Percentiles rank a stretch among this genome's conserved stretches.
phyloP scores from a whole-genome alignment of 257 asterid species.

The Craterostigma plantagineum region DNA sequence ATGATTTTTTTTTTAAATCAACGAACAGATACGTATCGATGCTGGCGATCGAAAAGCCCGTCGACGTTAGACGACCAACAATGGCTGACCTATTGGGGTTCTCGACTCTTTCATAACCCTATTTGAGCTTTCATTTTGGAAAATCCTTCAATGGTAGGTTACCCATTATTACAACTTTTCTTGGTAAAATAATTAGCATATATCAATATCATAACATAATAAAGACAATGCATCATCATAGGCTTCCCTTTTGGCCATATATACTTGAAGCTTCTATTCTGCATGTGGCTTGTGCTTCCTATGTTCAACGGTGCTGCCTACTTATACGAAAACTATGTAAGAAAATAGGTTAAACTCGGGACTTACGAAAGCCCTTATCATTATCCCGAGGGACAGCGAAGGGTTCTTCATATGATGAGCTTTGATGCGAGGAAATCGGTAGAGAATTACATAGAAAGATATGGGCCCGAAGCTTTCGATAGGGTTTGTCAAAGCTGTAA shows the following conservation, averaged over 20 bases:
- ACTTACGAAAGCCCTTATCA: constrained; percentile 26
- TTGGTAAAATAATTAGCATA: background rate
- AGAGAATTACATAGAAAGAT: constrained; percentile 47
- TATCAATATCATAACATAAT: no score
- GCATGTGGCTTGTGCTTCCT: constrained; percentile 40
- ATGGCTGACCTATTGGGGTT: constrained; percentile 90
- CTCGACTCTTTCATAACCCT: constrained; percentile 57
- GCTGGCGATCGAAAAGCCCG: constrained; percentile 81
- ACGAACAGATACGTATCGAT: constrained; percentile 50
- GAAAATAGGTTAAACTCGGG: constrained; percentile 49
- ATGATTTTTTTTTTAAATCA: background rate
- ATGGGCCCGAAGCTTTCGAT: constrained; percentile 68
- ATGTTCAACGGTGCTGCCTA: constrained; percentile 45
- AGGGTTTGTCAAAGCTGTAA: constrained; percentile 62
- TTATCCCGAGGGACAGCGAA: constrained; percentile 41
- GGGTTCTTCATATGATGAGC: constrained; percentile 81
- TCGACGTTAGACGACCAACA: constrained; percentile 82
- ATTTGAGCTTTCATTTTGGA: constrained; percentile 75
- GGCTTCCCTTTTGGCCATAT: constrained; percentile 95
- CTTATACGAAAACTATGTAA: constrained; percentile 46
- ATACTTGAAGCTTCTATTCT: constrained; percentile 47
- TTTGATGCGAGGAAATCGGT: constrained; percentile 69
- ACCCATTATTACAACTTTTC: background rate
- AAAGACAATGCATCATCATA: constrained; percentile 4
- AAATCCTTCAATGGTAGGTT: constrained; percentile 64